Base-by-base conservation (phyloP, 2,329 filamentous ascomycete genomes). In the Madurella fahalii region DNA sequence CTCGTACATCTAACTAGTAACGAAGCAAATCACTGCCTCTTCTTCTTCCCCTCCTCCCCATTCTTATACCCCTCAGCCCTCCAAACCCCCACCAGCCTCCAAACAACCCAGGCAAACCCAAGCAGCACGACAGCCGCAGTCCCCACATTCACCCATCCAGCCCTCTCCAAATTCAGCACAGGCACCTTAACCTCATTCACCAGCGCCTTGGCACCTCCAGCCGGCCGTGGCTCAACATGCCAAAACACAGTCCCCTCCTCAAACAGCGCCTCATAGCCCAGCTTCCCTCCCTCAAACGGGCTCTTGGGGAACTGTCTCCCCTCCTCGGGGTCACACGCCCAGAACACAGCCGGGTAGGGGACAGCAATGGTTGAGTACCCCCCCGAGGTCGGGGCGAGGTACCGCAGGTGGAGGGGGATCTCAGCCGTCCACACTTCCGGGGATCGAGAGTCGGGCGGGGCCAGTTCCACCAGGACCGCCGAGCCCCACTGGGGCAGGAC, bases 191-290 rank as follows among this genome's bases (percentile, higher is more conserved):
- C 65, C 5, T 69, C 66, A 65, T 81, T 84, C 47, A 80, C 72
- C 18, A 89, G 70, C 46, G 66, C 67, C 32, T 63, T 63, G 8
- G 65, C 64, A 1, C 50, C 61, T 31, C 61, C 46, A 9, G 45
- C 54, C 1, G 78, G 68, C n/a, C 65, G 65, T 1, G 86, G 85
- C 37, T 77, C 74, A 2, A 89, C 69, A 67, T 96, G 90, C 78
- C 91, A 95, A 68, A 96, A 96, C 67, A 89, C 78, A 0, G 90
- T 95, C 47, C 82, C 79, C 1, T 83, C 79, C 1, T 81, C 83
- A 68, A 96, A 96, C 9, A 95, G 71, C 0, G 79, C 82, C 61
- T 96, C 93, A 68, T 92, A 96, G 1, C 91, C 92, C n/a, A 96
- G 65, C 65, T 90, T 83, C n/a, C 79, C 74, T 5, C 89, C 78